phyloP scores from a whole-genome alignment of 306 rosid genomes.

The Urtica urens region DNA sequence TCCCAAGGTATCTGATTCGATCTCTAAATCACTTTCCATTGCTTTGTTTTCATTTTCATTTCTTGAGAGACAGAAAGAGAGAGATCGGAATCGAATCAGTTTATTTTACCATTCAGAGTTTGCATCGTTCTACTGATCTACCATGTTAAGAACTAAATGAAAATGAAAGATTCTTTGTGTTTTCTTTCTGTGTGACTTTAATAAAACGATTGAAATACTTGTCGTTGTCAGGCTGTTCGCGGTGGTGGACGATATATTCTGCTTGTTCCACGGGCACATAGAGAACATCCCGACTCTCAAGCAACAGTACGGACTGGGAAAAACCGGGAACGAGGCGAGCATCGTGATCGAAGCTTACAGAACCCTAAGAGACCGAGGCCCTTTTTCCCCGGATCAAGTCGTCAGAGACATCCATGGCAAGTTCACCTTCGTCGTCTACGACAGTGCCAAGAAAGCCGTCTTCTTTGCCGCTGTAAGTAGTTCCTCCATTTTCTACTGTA shows the following conservation, averaged over 20 bases:
- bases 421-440: conserved; percentile 68
- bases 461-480: conserved; percentile 75
- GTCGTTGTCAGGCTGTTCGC: conserved; percentile 67
- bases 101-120: background rate
- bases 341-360: conserved; percentile 87
- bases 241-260: conserved; percentile 96
- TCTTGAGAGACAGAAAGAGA: background rate
- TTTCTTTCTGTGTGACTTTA: too few relatives aligned
- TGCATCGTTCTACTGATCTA: too few relatives aligned
- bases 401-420: conserved; percentile 94
- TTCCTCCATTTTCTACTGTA: too few relatives aligned
- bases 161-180: too few relatives aligned
- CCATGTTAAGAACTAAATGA: too few relatives aligned
- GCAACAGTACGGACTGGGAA: conserved; percentile 93
- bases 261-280: conserved; percentile 92
- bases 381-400: conserved; percentile 88
- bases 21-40: background rate
- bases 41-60: background rate
- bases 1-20: conserved; percentile 55
- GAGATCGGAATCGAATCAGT: conserved; percentile 3
- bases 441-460: conserved; percentile 47
- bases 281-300: conserved; percentile 74
- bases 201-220: too few relatives aligned
- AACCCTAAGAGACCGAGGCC: conserved; percentile 92
- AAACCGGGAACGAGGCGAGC: conserved; percentile 73